phyloP scores from a whole-genome alignment of 2,329 filamentous ascomycete species.

The Thermothelomyces thermophilus region DNA sequence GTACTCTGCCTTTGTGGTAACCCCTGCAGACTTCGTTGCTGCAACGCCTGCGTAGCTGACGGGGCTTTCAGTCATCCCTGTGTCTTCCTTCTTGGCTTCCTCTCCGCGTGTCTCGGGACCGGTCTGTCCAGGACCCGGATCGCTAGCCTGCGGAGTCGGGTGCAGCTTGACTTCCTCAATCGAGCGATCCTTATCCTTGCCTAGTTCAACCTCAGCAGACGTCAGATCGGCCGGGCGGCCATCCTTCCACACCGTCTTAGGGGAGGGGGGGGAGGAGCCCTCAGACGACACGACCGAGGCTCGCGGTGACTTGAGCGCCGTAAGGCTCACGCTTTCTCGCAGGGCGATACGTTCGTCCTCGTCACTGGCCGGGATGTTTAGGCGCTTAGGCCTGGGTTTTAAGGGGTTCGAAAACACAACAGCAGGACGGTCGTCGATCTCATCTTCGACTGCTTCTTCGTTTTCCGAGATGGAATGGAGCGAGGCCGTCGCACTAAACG shows the following conservation, averaged over 20 bases:
- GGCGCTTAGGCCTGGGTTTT: conserved; percentile 20
- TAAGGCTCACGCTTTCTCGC: conserved; percentile 21
- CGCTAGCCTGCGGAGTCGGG: background rate
- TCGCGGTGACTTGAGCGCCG: conserved; percentile 15
- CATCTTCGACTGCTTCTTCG: conserved; percentile 17
- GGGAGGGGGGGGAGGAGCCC: background rate
- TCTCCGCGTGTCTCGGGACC: background rate
- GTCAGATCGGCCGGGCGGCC: background rate
- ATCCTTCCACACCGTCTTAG: background rate
- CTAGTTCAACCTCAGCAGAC: background rate
- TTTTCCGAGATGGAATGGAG: conserved; percentile 42
- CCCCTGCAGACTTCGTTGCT: too few relatives aligned
- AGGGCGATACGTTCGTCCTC: conserved; percentile 38
- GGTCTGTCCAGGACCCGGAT: background rate
- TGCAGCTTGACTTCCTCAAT: background rate
- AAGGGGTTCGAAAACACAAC: conserved; percentile 29
- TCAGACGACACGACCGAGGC: conserved; percentile 3
- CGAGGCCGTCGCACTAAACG: conserved; percentile 33
- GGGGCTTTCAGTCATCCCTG: background rate
- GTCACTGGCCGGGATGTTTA: conserved; percentile 28
- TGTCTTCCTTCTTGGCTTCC: background rate
- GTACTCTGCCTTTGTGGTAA: too few relatives aligned
- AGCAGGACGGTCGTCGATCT: conserved; percentile 11
- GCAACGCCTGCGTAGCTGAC: too few relatives aligned
- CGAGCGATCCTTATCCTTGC: background rate